These are phyloP conservation scores for Candida anutae DNA, from an alignment of 1,139 yeast genomes.

Conservation along the genomic window DNA sequence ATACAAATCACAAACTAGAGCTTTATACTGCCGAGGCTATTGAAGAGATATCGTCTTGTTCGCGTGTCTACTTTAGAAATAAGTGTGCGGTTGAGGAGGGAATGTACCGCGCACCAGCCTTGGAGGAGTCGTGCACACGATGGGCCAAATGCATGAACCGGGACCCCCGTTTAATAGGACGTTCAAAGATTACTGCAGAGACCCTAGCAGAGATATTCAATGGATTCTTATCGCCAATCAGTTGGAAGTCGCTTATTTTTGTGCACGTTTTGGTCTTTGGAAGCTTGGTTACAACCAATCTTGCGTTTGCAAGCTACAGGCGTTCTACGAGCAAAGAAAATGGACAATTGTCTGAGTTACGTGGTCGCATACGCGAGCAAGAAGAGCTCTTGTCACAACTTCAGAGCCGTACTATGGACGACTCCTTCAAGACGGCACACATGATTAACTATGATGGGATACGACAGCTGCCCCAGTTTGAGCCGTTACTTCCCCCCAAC, in stretches of 20 bases:
- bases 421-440: too few species aligned
- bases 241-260: slow-evolving; percentile 64
- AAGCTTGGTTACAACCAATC: slow-evolving; percentile 30
- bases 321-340: slow-evolving; percentile 2
- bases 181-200: slow-evolving; percentile 71
- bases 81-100: slow-evolving; percentile 42
- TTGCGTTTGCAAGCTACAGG: slow-evolving; percentile 31
- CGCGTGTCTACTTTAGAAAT: slow-evolving; percentile 62
- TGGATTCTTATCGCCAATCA: slow-evolving; percentile 66
- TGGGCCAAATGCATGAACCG: slow-evolving; percentile 86
- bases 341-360: slow-evolving; percentile 3
- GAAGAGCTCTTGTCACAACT: slow-evolving; percentile 5
- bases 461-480: too few species aligned
- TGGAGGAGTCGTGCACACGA: slow-evolving; percentile 60
- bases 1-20: slow-evolving; percentile 64
- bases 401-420: too few species aligned
- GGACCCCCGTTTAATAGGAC: slow-evolving; percentile 74
- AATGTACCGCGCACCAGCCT: slow-evolving; percentile 55
- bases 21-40: slow-evolving; percentile 51
- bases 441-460: too few species aligned
- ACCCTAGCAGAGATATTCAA: slow-evolving; percentile 76
- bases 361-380: slow-evolving; percentile 3
- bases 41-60: slow-evolving; percentile 64
- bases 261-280: slow-evolving; percentile 35
- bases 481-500: too few species aligned